phyloP scores from a whole-genome alignment of 495 filamentous ascomycete species.

The Xylaria castorea region DNA sequence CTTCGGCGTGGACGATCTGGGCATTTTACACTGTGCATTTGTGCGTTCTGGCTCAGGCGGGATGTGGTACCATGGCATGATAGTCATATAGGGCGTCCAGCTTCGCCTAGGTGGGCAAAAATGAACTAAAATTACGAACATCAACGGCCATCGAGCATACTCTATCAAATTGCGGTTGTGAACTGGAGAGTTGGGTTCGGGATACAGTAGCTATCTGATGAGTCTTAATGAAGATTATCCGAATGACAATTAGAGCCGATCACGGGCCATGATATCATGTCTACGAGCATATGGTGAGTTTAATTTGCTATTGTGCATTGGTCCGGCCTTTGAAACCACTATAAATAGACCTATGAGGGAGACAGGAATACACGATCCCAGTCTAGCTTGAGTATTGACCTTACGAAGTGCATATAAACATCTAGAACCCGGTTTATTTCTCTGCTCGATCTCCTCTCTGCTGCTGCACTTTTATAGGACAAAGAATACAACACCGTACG shows the following conservation, averaged over 20 bases:
- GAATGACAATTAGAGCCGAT: background rate
- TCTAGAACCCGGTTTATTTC: background rate
- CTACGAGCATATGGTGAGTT: background rate
- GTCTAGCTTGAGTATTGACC: background rate
- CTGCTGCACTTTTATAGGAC: background rate
- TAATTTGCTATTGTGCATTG: background rate
- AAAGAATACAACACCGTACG: background rate
- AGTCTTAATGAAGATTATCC: constrained; percentile 17
- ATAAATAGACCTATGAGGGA: background rate
- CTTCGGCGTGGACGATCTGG: constrained; percentile 54
- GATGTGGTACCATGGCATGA: constrained; percentile 55
- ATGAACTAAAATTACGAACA: constrained; percentile 46
- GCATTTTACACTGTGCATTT: constrained; percentile 59
- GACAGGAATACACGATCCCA: background rate
- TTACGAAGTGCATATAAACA: background rate
- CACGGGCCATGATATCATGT: background rate
- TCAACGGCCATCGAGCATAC: constrained; percentile 4
- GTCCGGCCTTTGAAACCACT: background rate
- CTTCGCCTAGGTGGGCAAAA: constrained; percentile 43
- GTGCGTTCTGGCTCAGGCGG: constrained; percentile 54
- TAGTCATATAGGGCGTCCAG: constrained; percentile 56
- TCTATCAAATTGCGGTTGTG: constrained; percentile 22
- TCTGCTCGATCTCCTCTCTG: background rate
- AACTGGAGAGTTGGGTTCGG: constrained; percentile 7
- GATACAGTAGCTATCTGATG: constrained; percentile 17